Evolutionary conservation across 306 rosid species (phyloP).

Genomic region (Cucurbita argyrosperma): DNA sequence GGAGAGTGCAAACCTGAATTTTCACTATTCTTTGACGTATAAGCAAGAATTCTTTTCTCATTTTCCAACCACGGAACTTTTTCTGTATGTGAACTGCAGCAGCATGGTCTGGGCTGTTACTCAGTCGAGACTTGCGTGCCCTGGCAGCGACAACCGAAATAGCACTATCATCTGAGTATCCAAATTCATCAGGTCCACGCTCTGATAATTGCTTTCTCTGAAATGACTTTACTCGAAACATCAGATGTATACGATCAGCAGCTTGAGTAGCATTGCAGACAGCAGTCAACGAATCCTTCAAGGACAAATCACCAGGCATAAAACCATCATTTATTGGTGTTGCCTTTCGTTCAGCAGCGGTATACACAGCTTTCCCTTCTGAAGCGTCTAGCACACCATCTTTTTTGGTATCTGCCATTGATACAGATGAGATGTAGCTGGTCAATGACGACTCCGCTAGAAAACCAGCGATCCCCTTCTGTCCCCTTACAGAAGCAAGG

Average conservation of each 20-base stretch:
- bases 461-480: constrained; percentile 82
- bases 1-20: constrained; percentile 51
- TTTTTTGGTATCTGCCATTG: constrained; percentile 34
- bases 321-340: constrained; percentile 42
- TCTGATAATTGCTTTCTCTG: constrained; percentile 45
- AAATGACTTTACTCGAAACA: constrained; percentile 69
- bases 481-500: constrained; percentile 60
- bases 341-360: constrained; percentile 51
- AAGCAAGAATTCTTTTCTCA: constrained; percentile 70
- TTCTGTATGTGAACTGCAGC: constrained; percentile 79
- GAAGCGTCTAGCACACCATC: constrained; percentile 27
- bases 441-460: constrained; percentile 63
- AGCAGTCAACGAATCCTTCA: constrained; percentile 77
- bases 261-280: constrained; percentile 78
- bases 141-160: constrained; percentile 39
- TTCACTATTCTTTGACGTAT: constrained; percentile 81
- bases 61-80: constrained; percentile 84
- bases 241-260: constrained; percentile 64
- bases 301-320: constrained; percentile 41
- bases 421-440: constrained; percentile 30
- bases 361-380: constrained; percentile 33
- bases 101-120: constrained; percentile 29
- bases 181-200: constrained; percentile 27
- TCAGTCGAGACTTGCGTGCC: constrained; percentile 33
- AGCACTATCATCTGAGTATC: constrained; percentile 38